A percentile compares a stretch with the other conserved stretches of the same genome.
Conservation (phyloP, 371 early-diverging fungal species). For the Lichtheimia ramosa region DNA sequence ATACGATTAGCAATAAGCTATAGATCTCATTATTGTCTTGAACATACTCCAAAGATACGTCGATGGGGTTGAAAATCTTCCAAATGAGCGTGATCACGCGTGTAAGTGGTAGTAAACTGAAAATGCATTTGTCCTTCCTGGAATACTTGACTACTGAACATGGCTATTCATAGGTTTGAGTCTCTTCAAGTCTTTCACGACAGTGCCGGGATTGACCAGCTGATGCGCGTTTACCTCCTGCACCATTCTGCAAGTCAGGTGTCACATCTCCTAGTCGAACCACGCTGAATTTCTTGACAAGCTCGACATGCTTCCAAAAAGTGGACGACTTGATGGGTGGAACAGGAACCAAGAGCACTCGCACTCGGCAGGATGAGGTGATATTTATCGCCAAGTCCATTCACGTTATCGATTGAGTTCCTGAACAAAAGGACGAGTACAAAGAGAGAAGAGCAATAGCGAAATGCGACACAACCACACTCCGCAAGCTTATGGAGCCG, state of each 20-base stretch:
- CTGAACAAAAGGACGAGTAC: too few species aligned
- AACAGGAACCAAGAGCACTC: conserved; percentile 76
- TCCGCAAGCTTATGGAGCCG: too few species aligned
- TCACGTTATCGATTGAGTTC: background rate
- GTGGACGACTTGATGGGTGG: conserved; percentile 66
- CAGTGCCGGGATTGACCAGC: background rate
- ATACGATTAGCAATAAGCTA: background rate
- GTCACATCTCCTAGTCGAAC: conserved; percentile 63
- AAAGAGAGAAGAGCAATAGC: too few species aligned
- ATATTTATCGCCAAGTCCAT: conserved; percentile 57
- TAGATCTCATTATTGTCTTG: background rate
- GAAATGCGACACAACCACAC: too few species aligned
- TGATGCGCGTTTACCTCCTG: conserved; percentile 34
- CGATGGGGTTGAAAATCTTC: conserved; percentile 82
- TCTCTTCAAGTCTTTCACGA: background rate
- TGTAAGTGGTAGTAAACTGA: conserved; percentile 71
- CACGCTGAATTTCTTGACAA: conserved; percentile 55
- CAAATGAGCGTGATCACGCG: conserved; percentile 57
- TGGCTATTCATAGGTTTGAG: conserved; percentile 23
- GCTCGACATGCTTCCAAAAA: conserved; percentile 68
- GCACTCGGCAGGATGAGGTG: conserved; percentile 62
- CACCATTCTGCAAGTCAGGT: conserved; percentile 53
- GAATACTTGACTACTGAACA: conserved; percentile 59
- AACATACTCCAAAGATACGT: conserved; percentile 72
- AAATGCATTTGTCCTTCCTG: conserved; percentile 81